These are phyloP conservation scores for Oryza coarctata DNA, from an alignment of 176 grass and related monocot genomes.

Conservation along the genomic window DNA sequence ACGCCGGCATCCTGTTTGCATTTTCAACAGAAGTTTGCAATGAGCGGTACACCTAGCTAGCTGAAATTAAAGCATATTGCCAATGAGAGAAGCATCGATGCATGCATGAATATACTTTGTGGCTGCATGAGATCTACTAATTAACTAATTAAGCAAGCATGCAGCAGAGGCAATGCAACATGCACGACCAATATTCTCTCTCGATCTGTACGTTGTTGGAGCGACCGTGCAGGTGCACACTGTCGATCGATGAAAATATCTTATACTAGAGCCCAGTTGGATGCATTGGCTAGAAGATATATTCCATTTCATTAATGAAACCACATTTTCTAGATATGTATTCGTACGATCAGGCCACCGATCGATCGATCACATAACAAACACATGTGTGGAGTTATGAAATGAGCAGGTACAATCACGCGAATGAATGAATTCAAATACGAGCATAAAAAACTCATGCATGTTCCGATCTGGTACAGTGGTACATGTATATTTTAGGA, in stretches of 20 bases:
- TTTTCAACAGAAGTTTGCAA: conserved; percentile 1
- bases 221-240: neutral
- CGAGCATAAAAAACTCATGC: neutral
- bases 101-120: neutral
- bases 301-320: neutral
- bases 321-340: neutral
- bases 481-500: no score
- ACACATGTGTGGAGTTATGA: neutral
- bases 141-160: neutral
- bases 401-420: neutral
- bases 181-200: neutral
- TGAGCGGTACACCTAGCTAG: neutral
- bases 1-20: neutral
- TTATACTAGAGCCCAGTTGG: neutral
- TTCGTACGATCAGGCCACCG: neutral
- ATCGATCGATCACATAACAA: neutral
- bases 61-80: neutral
- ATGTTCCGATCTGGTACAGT: no score
- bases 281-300: neutral
- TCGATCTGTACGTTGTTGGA: neutral
- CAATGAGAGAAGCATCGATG: neutral
- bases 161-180: neutral
- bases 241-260: neutral
- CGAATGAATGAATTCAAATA: neutral
- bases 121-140: neutral